Base-by-base conservation (phyloP, 169 alveolate species). In the Plasmodium chabaudi region DNA sequence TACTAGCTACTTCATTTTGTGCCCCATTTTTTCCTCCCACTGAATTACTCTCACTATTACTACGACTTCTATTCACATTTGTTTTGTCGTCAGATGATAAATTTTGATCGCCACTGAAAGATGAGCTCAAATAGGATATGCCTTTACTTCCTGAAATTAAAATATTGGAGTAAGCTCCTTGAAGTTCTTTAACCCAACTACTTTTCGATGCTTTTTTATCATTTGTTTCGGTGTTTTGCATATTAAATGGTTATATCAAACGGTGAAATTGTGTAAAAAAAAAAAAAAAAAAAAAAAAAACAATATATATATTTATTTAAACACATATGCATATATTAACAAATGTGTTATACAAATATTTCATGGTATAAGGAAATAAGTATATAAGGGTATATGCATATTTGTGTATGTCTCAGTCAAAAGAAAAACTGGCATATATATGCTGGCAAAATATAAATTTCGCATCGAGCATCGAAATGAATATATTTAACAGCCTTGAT, bases 111-210 rank as follows among this genome's bases (percentile, higher is more conserved):
- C 39, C 21, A 12, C 5, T 25, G 39, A 17, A 17, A 1, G 59
- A 44, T 15, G 87, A 10, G 39, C 23, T 60, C 2, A 60, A 42
- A 59, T 59, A 44, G 17, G 71, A 23, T 15, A 25, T 25, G 10
- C 51, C 49, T 21, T 60, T 73, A 15, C 42, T 34, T 10, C 63
- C 87, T 15, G 42, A 15, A 44, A 21, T 73, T 44, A 44, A 10
- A 12, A 42, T 15, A 17, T 19, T 73, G 1, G 72, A 19, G 39
- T 73, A 59, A n/a, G 61, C 7, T 44, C 72, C 87, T 60, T 57
- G 59, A 42, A 39, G 17, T 0, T 73, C 87, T 7, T 59, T 49
- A 15, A 61, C 53, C 72, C 68, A 47, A 6, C 84, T 60, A 42
- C 59, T 73, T 39, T 34, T 73, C 42, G 72, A 59, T 42, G 27